Base-by-base conservation (phyloP, 2,329 filamentous ascomycete genomes). In the Colletotrichum aenigma region DNA sequence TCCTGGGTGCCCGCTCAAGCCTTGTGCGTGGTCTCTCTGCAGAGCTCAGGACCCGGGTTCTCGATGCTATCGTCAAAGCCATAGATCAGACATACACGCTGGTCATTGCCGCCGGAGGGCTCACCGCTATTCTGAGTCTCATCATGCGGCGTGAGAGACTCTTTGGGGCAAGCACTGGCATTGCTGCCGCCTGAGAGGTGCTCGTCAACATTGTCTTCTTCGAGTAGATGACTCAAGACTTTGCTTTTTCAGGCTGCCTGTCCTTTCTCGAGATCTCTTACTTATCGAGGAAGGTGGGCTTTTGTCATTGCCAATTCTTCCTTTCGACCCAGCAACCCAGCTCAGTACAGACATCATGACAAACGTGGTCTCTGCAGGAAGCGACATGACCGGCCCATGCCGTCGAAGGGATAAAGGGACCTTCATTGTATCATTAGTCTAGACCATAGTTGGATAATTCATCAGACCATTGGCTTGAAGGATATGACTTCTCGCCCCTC, bases 71-170 rank as follows among this genome's bases (percentile, higher is more conserved):
- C 3, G 61, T 34, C 32, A 28, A 5, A 56, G 58, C 52, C 16
- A 68, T n/a, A 12, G 43, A 58, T 55, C n/a, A 34, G 18, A 55
- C 81, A 8, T 85, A 83, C 74, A 80, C 83, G 16, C 76, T 84
- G 2, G 79, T 83, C 28, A 82, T 85, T 36, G 80, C 78, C 4
- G 80, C 81, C 2, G 84, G 83, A 6, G 80, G 82, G 13, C 55
- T 85, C 24, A 78, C 78, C 1, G n/a, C 81, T 32, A 76, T 84
- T 21, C 76, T 80, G 58, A 83, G 81, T 56, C 43, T 82, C n/a
- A 76, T 78, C 8, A 81, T 85, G 82, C 84, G 84, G 80, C 78
- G 81, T 61, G 83, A 84, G 76, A 83, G 80, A 71, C 70, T 85
- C 48, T 84, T 85, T 13, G 43, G 43, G 21, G 43, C 43, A 4